A percentile compares a stretch with the other conserved stretches of the same genome.
These are phyloP conservation scores for Penicillium hesseltinei DNA, from an alignment of 2,329 filamentous ascomycete species.

Conservation along the genomic window DNA sequence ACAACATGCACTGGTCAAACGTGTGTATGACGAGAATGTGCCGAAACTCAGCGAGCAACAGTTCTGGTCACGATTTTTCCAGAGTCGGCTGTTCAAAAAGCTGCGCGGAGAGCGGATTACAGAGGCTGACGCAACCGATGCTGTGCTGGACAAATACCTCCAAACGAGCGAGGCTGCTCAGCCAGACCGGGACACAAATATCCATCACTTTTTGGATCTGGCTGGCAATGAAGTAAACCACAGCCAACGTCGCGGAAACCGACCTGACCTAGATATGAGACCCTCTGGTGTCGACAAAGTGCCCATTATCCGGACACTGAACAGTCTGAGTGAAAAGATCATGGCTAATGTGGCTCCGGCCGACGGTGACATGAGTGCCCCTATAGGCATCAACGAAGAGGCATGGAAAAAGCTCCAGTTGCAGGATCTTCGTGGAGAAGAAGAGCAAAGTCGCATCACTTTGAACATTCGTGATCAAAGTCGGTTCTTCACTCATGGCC, in stretches of 20 bases:
- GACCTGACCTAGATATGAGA: conserved; percentile 86
- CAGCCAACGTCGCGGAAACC: conserved; percentile 81
- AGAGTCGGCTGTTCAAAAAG: conserved; percentile 85
- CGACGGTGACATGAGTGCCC: conserved; percentile 65
- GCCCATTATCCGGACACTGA: conserved; percentile 84
- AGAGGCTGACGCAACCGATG: conserved; percentile 72
- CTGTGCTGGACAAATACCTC: conserved; percentile 82
- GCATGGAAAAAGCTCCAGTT: conserved; percentile 73
- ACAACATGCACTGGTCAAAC: conserved; percentile 86
- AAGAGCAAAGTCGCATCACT: conserved; percentile 72
- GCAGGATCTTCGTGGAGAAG: conserved; percentile 73
- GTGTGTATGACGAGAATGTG: conserved; percentile 90
- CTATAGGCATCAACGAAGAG: conserved; percentile 67
- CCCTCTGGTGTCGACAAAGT: conserved; percentile 71
- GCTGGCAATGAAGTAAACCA: conserved; percentile 95
- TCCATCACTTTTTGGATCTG: conserved; percentile 88
- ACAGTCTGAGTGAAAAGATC: conserved; percentile 88
- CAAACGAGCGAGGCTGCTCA: conserved; percentile 63
- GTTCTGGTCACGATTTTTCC: conserved; percentile 95
- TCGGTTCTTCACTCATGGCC: conserved; percentile 67
- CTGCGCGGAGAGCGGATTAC: conserved; percentile 83
- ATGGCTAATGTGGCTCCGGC: conserved; percentile 81
- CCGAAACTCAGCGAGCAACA: conserved; percentile 73
- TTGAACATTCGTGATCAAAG: conserved; percentile 87
- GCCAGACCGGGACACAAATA: conserved; percentile 54